Conservation (phyloP, 1,139 yeast genomes). For the Pichia sp. region DNA sequence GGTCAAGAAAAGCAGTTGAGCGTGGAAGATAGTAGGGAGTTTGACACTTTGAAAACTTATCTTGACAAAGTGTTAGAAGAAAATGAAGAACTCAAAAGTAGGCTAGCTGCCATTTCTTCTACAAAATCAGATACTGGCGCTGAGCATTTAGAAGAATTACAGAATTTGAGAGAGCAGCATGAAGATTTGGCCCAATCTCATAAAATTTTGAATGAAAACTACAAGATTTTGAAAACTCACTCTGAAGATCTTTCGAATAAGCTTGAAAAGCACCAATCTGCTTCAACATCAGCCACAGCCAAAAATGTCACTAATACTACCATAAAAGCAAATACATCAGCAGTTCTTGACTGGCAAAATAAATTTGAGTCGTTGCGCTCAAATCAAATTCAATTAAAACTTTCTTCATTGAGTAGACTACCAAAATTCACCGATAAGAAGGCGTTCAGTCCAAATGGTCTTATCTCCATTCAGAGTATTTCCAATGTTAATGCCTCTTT, state of each 20-base stretch:
- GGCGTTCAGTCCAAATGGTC: slow-evolving; percentile 32
- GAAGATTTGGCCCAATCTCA: slow-evolving; percentile 8
- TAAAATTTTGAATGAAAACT: slow-evolving; percentile 27
- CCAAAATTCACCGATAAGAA: slow-evolving; percentile 4
- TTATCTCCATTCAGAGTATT: slow-evolving; percentile 42
- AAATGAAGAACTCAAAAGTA: slow-evolving; percentile 12
- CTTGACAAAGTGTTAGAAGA: slow-evolving; percentile 19
- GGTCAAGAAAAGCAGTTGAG: slow-evolving; percentile 15
- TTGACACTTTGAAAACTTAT: slow-evolving; percentile 15
- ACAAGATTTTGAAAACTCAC: slow-evolving; percentile 3
- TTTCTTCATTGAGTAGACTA: slow-evolving; percentile 1
- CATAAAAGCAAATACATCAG: neutral
- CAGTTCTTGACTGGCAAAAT: slow-evolving; percentile 39
- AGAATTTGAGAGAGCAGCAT: slow-evolving; percentile 1
- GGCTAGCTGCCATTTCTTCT: neutral
- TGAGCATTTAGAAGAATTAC: neutral
- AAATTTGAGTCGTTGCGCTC: slow-evolving; percentile 44
- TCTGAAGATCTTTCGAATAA: neutral
- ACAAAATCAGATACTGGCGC: neutral
- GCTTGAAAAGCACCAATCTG: neutral
- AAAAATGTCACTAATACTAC: neutral
- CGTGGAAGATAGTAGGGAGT: slow-evolving; percentile 16
- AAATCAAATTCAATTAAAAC: slow-evolving; percentile 15
- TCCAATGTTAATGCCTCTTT: slow-evolving; percentile 45
- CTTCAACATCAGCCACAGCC: neutral